A percentile compares a stretch with the other conserved stretches of the same genome.
phyloP scores from a whole-genome alignment of 2,329 filamentous ascomycete genomes.

The Neurospora crassa region DNA sequence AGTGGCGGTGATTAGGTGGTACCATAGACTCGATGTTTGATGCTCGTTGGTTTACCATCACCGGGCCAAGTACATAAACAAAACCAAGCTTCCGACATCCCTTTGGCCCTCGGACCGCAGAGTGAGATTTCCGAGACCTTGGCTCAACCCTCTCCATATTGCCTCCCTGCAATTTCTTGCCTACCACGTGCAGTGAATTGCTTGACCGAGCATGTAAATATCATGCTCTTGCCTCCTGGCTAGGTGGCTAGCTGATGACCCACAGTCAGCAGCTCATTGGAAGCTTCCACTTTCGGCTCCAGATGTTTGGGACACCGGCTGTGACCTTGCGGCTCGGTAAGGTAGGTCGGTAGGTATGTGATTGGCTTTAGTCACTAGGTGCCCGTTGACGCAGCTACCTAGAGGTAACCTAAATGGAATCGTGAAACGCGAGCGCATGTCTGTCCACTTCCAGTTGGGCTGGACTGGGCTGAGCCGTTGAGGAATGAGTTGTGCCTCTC shows the following conservation, averaged over 20 bases:
- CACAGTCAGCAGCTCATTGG: neutral
- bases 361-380: too few relatives aligned
- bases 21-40: neutral
- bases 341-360: neutral
- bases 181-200: neutral
- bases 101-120: neutral
- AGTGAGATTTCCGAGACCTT: neutral
- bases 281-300: neutral
- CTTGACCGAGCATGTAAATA: neutral
- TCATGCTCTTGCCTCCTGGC: neutral
- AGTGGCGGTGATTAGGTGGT: neutral
- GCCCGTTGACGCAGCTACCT: too few relatives aligned
- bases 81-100: neutral
- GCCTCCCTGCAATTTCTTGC: neutral
- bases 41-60: neutral
- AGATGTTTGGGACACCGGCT: neutral
- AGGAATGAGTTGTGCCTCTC: neutral
- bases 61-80: neutral
- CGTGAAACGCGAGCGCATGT: neutral
- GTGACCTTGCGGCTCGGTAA: neutral
- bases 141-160: neutral
- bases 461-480: neutral
- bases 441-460: neutral
- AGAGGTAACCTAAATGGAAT: neutral
- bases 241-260: neutral